Conservation (phyloP, 2,329 filamentous ascomycete species). For the Alternaria tenuissima region DNA sequence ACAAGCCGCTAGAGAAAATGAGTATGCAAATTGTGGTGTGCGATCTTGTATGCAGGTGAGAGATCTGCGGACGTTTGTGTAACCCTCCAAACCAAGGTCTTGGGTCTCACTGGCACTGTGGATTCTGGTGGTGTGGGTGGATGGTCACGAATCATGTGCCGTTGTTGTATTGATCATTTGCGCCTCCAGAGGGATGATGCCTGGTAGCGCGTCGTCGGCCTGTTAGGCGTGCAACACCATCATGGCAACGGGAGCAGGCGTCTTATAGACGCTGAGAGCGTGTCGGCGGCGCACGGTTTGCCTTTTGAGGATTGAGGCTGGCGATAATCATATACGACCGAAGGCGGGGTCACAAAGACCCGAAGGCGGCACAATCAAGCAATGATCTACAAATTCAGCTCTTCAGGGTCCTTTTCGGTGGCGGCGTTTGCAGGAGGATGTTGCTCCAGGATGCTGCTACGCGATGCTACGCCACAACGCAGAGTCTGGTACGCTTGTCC, state of each 20-base stretch:
- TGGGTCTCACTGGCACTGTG: constrained; percentile 13
- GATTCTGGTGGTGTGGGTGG: constrained; percentile 8
- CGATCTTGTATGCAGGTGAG: constrained; percentile 17
- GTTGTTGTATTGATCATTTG: neutral
- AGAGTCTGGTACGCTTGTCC: constrained; percentile 9
- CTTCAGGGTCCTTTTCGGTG: constrained; percentile 25
- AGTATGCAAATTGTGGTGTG: constrained; percentile 10
- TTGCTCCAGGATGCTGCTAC: constrained; percentile 26
- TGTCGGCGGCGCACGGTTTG: neutral
- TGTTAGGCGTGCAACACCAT: constrained; percentile 1
- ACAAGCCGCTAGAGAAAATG: constrained; percentile 4
- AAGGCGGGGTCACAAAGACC: constrained; percentile 10
- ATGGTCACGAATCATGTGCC: constrained; percentile 13
- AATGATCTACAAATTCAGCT: constrained; percentile 30
- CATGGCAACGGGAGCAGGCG: neutral
- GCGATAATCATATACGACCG: neutral
- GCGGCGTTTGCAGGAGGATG: constrained; percentile 24
- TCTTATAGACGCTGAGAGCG: neutral
- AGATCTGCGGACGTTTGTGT: constrained; percentile 20
- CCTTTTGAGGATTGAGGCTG: neutral
- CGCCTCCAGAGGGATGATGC: constrained; percentile 5
- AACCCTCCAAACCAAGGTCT: constrained; percentile 5
- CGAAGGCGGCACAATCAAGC: constrained; percentile 10
- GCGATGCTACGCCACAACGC: constrained; percentile 27
- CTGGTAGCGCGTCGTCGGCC: constrained; percentile 1